Percentiles rank a stretch among this genome's conserved stretches.
phyloP scores from a whole-genome alignment of 2,329 filamentous ascomycete species.

The Ceratocystis destructans region DNA sequence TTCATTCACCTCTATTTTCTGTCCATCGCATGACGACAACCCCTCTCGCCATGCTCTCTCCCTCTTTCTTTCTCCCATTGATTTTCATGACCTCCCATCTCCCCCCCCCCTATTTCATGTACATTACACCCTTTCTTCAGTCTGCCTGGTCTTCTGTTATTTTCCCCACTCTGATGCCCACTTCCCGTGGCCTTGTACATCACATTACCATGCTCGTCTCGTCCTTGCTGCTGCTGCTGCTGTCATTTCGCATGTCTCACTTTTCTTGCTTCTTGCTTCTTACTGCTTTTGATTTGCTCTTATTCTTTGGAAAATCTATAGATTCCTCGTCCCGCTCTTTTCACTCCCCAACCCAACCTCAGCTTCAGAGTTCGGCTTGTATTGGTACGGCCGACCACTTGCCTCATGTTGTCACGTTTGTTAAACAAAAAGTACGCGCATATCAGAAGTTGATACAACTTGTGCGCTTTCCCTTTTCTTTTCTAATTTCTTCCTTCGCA shows the following conservation, averaged over 20 bases:
- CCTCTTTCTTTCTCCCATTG: background rate
- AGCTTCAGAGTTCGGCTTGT: background rate
- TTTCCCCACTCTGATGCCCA: background rate
- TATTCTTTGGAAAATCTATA: background rate
- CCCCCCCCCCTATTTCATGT: background rate
- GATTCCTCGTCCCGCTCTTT: background rate
- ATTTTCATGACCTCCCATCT: background rate
- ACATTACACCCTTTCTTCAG: background rate
- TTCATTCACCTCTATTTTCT: background rate
- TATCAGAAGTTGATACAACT: background rate
- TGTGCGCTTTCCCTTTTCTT: no score
- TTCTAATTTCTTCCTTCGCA: background rate
- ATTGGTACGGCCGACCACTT: background rate
- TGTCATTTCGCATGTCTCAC: background rate
- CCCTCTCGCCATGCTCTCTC: background rate
- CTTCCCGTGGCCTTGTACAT: background rate
- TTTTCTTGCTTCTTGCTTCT: slow-evolving; percentile 3
- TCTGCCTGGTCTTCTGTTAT: background rate
- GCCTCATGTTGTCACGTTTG: background rate
- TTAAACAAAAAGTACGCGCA: background rate
- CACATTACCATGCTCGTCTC: background rate
- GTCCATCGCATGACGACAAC: background rate
- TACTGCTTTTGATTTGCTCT: background rate
- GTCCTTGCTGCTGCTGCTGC: background rate
- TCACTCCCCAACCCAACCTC: background rate